These are phyloP conservation scores for Volvox africanus DNA, from an alignment of 139 green algal genomes.

Conservation along the genomic window DNA sequence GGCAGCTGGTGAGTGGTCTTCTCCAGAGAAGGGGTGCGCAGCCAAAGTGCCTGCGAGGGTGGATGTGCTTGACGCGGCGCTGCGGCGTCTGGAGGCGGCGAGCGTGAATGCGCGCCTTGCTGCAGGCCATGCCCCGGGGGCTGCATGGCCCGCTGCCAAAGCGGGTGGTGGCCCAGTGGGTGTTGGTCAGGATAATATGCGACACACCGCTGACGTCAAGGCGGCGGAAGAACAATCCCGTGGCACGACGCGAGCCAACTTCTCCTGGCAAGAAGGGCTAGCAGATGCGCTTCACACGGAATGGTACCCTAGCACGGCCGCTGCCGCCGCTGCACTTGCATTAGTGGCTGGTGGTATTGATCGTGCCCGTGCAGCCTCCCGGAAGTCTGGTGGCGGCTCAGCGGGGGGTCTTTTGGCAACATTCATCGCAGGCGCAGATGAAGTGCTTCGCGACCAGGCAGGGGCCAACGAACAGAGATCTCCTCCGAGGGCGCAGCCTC, in stretches of 20 bases:
- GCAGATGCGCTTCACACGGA: neutral
- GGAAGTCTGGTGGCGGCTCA: too few species aligned
- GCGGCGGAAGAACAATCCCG: too few species aligned
- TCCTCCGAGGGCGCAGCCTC: neutral
- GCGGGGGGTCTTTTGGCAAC: conserved; percentile 12
- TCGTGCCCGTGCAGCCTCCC: too few species aligned
- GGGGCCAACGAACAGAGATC: neutral
- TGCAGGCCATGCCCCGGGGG: neutral
- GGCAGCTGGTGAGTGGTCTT: too few species aligned
- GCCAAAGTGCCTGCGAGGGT: neutral
- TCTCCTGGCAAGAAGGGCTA: neutral
- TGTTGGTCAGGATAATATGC: too few species aligned
- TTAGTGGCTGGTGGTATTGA: too few species aligned
- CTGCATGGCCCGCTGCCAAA: neutral
- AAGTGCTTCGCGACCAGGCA: neutral
- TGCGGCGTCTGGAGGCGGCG: conserved; percentile 34
- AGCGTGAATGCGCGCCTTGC: neutral
- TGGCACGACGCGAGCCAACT: neutral
- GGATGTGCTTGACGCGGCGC: neutral
- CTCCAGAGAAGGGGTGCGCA: neutral
- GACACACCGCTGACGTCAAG: too few species aligned
- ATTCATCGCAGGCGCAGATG: conserved; percentile 18
- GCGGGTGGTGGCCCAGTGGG: too few species aligned
- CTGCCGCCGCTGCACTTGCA: neutral
- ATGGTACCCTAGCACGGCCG: neutral